These are phyloP conservation scores for Pseudonitzschia multistriata DNA, from an alignment of 108 stramenopile genomes.

Conservation along the genomic window DNA sequence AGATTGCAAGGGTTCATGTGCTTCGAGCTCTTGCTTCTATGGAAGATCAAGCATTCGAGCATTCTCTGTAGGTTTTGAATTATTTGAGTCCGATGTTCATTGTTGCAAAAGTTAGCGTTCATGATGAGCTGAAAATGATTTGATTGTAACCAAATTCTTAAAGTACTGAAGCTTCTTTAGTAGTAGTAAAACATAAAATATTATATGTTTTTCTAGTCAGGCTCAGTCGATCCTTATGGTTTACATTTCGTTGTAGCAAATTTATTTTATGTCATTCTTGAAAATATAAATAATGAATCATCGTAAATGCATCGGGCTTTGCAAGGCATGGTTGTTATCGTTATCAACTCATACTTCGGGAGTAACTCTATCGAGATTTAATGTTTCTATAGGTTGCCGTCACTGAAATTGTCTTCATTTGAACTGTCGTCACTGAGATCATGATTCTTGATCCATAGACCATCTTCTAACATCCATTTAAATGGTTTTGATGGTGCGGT, in stretches of 20 bases:
- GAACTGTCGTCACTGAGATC: neutral
- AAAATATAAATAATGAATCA: neutral
- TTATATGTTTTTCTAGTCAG: neutral
- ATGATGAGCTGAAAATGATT: too few species aligned
- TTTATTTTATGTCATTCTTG: neutral
- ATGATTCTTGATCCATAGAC: conserved; percentile 59
- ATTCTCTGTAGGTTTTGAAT: neutral
- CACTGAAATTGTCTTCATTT: conserved; percentile 1
- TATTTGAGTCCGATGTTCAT: too few species aligned
- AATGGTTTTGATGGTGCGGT: conserved; percentile 31
- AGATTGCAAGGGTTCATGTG: conserved; percentile 54
- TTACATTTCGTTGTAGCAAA: neutral
- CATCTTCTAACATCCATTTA: conserved; percentile 52
- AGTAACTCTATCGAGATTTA: neutral
- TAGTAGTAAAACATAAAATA: too few species aligned
- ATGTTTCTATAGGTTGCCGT: neutral
- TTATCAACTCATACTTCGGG: neutral
- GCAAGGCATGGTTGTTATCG: neutral
- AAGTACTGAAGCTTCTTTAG: too few species aligned
- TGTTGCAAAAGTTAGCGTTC: too few species aligned
- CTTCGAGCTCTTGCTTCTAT: conserved; percentile 40
- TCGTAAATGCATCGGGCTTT: neutral
- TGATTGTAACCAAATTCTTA: too few species aligned
- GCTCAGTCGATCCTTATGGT: neutral
- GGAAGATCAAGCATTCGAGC: conserved; percentile 30